Percentiles rank a stretch among this genome's conserved stretches.
These are phyloP conservation scores for Trichoderma sp. DNA, from an alignment of 2,329 filamentous ascomycete genomes.

Conservation along the genomic window DNA sequence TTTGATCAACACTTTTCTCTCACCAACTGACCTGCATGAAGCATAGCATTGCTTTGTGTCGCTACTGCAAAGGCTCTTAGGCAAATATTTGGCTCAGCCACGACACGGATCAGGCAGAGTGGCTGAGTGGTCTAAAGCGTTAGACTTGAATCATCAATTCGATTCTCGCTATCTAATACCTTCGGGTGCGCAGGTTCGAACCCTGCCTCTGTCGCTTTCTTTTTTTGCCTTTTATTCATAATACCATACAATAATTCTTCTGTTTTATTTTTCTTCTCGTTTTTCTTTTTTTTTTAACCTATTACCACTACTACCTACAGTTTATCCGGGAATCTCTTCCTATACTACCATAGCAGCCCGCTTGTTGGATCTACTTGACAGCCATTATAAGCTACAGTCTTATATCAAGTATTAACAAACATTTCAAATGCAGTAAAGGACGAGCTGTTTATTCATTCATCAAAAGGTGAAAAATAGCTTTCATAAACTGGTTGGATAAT, in stretches of 20 bases:
- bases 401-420: too few relatives aligned
- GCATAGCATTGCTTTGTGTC: not conserved
- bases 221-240: not conserved
- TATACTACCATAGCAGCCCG: too few relatives aligned
- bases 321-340: too few relatives aligned
- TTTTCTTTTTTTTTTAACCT: not conserved
- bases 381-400: too few relatives aligned
- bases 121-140: constrained; percentile 20
- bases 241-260: too few relatives aligned
- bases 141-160: constrained; percentile 16
- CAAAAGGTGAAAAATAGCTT: too few relatives aligned
- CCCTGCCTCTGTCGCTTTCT: constrained; percentile 18
- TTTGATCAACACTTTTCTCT: not conserved
- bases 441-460: too few relatives aligned
- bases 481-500: too few relatives aligned
- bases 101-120: constrained; percentile 10
- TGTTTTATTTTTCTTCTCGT: not conserved
- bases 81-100: not conserved
- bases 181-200: constrained; percentile 20
- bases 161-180: constrained; percentile 20
- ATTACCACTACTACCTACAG: too few relatives aligned
- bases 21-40: not conserved
- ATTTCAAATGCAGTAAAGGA: too few relatives aligned
- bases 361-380: too few relatives aligned
- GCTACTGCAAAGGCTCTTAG: not conserved